A percentile compares a stretch with the other conserved stretches of the same genome.
phyloP scores from a whole-genome alignment of 305 asterid species.

The Solanum chacoense region DNA sequence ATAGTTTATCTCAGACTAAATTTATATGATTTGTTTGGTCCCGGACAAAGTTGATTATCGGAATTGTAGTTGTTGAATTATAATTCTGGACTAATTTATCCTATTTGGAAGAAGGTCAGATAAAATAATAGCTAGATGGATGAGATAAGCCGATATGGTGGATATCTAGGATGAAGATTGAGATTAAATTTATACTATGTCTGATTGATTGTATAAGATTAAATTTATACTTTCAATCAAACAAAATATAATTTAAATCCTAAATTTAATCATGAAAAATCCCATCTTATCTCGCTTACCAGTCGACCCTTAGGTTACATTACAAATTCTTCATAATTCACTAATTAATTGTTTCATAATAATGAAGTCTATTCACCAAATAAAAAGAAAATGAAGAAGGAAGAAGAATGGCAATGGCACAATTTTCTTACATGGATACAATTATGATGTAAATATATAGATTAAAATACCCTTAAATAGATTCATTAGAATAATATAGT shows the following conservation, averaged over 20 bases:
- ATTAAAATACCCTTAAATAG: not conserved
- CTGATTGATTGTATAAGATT: not conserved
- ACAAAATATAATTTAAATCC: not conserved
- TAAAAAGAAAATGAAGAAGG: not conserved
- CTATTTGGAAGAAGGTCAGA: not conserved
- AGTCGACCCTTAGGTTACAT: not conserved
- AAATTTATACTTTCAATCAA: not conserved
- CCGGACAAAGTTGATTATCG: not conserved
- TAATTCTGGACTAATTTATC: not conserved
- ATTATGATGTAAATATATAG: not conserved
- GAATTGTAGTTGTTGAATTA: not conserved
- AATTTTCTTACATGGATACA: not conserved
- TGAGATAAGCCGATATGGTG: not conserved
- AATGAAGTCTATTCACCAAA: not conserved
- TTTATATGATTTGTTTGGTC: not conserved
- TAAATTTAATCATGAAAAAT: not conserved
- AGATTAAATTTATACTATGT: not conserved
- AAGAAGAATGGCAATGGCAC: not conserved
- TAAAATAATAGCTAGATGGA: not conserved
- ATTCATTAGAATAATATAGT: not conserved
- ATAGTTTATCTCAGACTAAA: not conserved
- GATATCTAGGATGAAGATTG: not conserved
- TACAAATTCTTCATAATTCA: not conserved
- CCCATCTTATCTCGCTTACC: not conserved
- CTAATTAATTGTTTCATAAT: not conserved